Percentiles rank a stretch among this genome's conserved stretches.
Conservation (phyloP, 345 rosid species). For the Arabis alpina region DNA sequence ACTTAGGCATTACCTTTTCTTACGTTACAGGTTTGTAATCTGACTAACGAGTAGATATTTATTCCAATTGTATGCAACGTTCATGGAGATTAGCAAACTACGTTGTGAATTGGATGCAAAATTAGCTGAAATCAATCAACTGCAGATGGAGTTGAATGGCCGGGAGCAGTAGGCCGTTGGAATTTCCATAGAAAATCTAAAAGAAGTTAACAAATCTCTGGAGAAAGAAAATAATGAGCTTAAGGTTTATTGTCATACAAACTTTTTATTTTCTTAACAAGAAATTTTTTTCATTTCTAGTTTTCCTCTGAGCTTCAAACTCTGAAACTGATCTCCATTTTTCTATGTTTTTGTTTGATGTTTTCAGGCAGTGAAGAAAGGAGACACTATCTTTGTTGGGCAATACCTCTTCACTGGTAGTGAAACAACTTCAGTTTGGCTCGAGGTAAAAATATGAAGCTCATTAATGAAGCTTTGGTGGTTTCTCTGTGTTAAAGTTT, state of each 20-base stretch:
- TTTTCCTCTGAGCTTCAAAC: conserved; percentile 12
- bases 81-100: conserved; percentile 60
- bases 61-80: conserved; percentile 43
- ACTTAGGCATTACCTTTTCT: conserved; percentile 9
- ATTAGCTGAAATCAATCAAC: conserved; percentile 59
- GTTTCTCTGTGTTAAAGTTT: neutral
- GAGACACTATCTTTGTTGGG: conserved; percentile 94
- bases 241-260: conserved; percentile 54
- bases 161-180: conserved; percentile 52
- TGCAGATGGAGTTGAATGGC: conserved; percentile 63
- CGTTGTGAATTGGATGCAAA: conserved; percentile 67
- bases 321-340: conserved; percentile 37
- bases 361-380: conserved; percentile 83
- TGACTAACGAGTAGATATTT: conserved; percentile 17
- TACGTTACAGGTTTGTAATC: neutral
- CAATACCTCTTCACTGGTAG: conserved; percentile 97
- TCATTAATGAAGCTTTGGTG: neutral
- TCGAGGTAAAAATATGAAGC: conserved; percentile 62
- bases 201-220: conserved; percentile 52
- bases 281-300: conserved; percentile 8
- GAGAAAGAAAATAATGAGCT: conserved; percentile 76
- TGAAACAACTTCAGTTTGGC: conserved; percentile 98
- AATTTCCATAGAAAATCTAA: conserved; percentile 53
- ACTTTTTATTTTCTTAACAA: conserved; percentile 12
- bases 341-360: conserved; percentile 33